Evolutionary conservation across 495 filamentous ascomycete genomes (phyloP), one percentile per base, ranked within the genome.

Genomic region (Hyaloscypha hepaticicola): DNA sequence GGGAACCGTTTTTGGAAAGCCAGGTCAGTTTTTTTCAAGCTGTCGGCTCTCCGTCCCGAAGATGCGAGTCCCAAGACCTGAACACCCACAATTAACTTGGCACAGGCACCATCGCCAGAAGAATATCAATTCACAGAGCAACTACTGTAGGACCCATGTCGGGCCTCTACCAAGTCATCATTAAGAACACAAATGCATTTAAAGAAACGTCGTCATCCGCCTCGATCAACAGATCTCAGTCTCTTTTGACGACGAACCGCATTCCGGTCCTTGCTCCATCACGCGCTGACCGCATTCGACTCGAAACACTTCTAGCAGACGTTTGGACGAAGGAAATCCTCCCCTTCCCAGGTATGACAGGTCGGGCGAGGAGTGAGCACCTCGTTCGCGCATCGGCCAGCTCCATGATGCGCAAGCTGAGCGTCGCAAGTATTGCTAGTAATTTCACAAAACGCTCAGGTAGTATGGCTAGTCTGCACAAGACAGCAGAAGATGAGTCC

Each of bases 261-360:
- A 78, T 89, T 27, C 83, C 85, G n/a, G 78, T 86, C 7, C 75
- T 89, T 48, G 80, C 86, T 1, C 90, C 93, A 1, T 82, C 87
- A 31, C 82, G 93, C 55, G 80, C 84, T 28, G 91, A 96, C 49
- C 81, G 95, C 55, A 85, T 89, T 56, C 88, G 90, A 12, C 76
- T 97, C 7, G 95, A 99, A 72, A 79, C 81, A 60, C 74, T 85
- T 24, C 79, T 99, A 24, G 76, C 83, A 16, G 90, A 93, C 65
- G 86, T 96, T 34, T 99, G 94, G 87, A 96, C 90, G 16, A 85
- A 86, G 52, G 92, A 96, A 63, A 76, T 86, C 2, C 76, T 99
- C 50, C 90, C 93, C 11, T 93, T 88, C 70, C 93, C 93, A n/a
- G 91, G 92, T 25, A 96, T 96, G 85, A 83, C 80, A 22, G 77